A percentile compares a stretch with the other conserved stretches of the same genome.
Conservation (phyloP, 2,329 filamentous ascomycete genomes). For the Meredithiella fracta region DNA sequence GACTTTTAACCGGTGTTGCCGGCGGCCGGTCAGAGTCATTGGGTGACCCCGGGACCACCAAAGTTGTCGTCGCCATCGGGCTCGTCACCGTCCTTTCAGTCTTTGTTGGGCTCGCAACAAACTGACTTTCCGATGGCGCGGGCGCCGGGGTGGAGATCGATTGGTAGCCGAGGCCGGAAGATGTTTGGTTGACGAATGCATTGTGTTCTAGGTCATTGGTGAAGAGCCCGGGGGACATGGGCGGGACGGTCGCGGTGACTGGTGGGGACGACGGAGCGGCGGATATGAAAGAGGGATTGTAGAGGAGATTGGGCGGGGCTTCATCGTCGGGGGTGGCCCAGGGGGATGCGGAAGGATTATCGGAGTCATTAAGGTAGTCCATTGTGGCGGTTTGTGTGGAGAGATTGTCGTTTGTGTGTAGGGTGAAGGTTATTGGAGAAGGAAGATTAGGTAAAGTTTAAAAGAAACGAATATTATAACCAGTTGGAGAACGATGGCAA, state of each 20-base stretch:
- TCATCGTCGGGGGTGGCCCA: constrained; percentile 38
- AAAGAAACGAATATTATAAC: neutral
- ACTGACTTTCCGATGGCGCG: no score
- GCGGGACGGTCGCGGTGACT: constrained; percentile 23
- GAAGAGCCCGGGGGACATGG: constrained; percentile 24
- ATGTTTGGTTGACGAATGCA: constrained; percentile 3
- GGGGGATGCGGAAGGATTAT: constrained; percentile 36
- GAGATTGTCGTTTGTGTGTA: no score
- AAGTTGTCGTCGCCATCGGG: neutral
- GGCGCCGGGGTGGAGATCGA: neutral
- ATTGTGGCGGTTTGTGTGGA: constrained; percentile 23
- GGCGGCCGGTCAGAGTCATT: constrained; percentile 5
- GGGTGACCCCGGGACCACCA: neutral
- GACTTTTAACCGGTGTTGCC: constrained; percentile 17
- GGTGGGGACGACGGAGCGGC: constrained; percentile 35
- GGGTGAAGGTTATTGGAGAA: neutral
- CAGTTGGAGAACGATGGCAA: no score
- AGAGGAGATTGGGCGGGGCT: neutral
- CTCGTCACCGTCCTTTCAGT: neutral
- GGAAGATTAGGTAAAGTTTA: neutral
- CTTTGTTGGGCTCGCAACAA: no score
- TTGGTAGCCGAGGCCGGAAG: neutral
- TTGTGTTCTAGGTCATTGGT: constrained; percentile 8
- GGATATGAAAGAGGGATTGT: constrained; percentile 23
- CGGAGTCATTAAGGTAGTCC: constrained; percentile 42